Evolutionary conservation across 2,329 filamentous ascomycete genomes (phyloP).

Genomic region (Myriosclerotinia scirpicola): DNA sequence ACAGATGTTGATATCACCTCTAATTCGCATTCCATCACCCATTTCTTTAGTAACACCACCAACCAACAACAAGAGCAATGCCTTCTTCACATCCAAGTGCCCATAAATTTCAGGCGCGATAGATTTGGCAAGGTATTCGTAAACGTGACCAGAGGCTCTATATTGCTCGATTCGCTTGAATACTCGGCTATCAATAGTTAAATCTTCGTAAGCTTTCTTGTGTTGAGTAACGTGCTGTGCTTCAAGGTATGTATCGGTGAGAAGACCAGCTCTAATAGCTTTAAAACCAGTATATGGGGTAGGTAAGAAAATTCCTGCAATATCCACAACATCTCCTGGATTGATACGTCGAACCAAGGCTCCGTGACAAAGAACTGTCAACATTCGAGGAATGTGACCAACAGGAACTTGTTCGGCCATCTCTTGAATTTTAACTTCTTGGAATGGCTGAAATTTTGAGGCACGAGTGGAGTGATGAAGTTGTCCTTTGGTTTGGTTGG

Average conservation of each 20-base stretch:
- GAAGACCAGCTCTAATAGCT: conserved; percentile 90
- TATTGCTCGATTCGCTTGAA: conserved; percentile 83
- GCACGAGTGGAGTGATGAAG: conserved; percentile 92
- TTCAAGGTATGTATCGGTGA: conserved; percentile 96
- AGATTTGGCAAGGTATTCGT: conserved; percentile 91
- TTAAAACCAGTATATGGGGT: conserved; percentile 99
- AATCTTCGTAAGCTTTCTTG: conserved; percentile 96
- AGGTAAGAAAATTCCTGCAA: conserved; percentile 92
- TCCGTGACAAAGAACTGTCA: conserved; percentile 89
- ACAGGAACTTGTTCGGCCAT: conserved; percentile 99
- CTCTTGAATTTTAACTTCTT: conserved; percentile 98
- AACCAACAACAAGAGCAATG: conserved; percentile 89
- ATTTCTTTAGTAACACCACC: conserved; percentile 96
- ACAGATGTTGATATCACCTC: conserved; percentile 98
- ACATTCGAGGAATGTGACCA: conserved; percentile 88
- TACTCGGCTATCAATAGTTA: conserved; percentile 77
- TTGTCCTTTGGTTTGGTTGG: conserved; percentile 90
- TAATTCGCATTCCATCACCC: conserved; percentile 97
- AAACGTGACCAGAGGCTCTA: conserved; percentile 83
- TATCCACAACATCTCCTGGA: conserved; percentile 90
- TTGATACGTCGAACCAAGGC: conserved; percentile 82
- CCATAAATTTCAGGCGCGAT: conserved; percentile 98
- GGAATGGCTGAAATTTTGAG: conserved; percentile 95
- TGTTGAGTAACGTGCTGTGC: conserved; percentile 92
- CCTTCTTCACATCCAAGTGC: conserved; percentile 97